These are phyloP conservation scores for Teunomyces lycoperdinae DNA, from an alignment of 805 yeast species.

Conservation along the genomic window DNA sequence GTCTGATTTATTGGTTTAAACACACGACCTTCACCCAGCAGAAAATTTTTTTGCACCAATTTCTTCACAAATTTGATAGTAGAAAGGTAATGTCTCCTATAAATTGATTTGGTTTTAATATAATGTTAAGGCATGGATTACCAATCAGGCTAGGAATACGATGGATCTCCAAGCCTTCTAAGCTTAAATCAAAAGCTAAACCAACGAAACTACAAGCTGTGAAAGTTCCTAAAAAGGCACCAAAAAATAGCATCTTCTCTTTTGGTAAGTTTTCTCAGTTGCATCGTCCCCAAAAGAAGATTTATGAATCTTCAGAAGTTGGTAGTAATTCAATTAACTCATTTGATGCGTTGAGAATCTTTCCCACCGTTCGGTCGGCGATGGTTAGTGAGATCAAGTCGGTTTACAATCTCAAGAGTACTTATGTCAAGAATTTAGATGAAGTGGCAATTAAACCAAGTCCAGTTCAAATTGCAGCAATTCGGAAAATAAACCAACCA, in stretches of 20 bases:
- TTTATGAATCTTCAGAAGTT: slow-evolving; percentile 12
- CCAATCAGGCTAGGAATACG: neutral
- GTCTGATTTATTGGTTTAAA: neutral
- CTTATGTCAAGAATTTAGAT: slow-evolving; percentile 28
- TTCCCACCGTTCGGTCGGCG: slow-evolving; percentile 64
- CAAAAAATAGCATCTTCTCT: slow-evolving; percentile 7
- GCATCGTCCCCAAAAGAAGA: slow-evolving; percentile 13
- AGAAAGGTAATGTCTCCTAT: neutral
- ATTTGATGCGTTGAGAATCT: slow-evolving; percentile 65
- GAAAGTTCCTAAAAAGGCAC: neutral
- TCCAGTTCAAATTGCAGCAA: slow-evolving; percentile 78
- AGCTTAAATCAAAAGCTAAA: neutral
- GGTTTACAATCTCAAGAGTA: slow-evolving; percentile 31
- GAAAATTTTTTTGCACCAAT: slow-evolving; percentile 1
- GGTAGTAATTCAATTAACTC: slow-evolving; percentile 47
- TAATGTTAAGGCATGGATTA: slow-evolving; percentile 1
- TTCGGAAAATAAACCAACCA: slow-evolving; percentile 51
- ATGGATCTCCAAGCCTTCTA: slow-evolving; percentile 1
- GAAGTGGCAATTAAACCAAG: slow-evolving; percentile 54
- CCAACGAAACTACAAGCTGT: neutral
- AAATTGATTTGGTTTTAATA: neutral
- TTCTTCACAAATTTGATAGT: neutral
- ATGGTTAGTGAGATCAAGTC: slow-evolving; percentile 52
- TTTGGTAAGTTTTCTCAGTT: slow-evolving; percentile 22
- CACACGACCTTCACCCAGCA: neutral